Conservation (phyloP, 768 basidiomycete species). For the Mycena galopus region DNA sequence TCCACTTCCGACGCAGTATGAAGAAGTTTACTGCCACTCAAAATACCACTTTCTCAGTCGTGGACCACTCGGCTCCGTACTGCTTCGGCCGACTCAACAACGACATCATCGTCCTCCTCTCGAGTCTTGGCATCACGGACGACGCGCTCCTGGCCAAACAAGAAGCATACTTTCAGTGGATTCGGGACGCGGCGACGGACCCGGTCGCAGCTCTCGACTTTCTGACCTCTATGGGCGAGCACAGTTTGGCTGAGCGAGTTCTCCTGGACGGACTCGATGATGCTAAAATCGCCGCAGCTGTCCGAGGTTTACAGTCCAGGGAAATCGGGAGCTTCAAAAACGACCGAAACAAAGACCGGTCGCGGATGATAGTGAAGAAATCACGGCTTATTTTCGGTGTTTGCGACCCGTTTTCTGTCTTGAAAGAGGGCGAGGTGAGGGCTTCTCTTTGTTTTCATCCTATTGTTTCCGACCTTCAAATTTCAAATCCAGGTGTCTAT, state of each 20-base stretch:
- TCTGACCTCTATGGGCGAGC: constrained; percentile 63
- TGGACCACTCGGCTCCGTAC: constrained; percentile 73
- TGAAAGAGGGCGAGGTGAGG: constrained; percentile 69
- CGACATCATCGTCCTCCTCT: constrained; percentile 75
- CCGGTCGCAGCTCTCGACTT: constrained; percentile 68
- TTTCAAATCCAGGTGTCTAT: constrained; percentile 57
- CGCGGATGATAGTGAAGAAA: constrained; percentile 72
- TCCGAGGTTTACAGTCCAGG: constrained; percentile 59
- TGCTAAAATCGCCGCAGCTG: constrained; percentile 51
- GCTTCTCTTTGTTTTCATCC: too few relatives aligned
- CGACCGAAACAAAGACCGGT: constrained; percentile 63
- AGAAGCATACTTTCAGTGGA: constrained; percentile 70
- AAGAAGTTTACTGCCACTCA: constrained; percentile 72
- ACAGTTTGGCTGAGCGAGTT: constrained; percentile 63
- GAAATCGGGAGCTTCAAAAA: constrained; percentile 68
- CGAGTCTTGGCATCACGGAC: constrained; percentile 70
- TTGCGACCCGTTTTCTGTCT: constrained; percentile 73
- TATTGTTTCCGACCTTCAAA: too few relatives aligned
- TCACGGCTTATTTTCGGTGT: constrained; percentile 76
- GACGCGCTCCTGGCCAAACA: constrained; percentile 70
- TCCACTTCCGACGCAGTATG: constrained; percentile 77
- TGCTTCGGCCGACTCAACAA: constrained; percentile 77
- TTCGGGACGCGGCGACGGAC: constrained; percentile 62
- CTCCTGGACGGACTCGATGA: constrained; percentile 69
- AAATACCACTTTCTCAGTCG: constrained; percentile 75